phyloP scores from a whole-genome alignment of 257 asterid genomes.

The Striga asiatica region DNA sequence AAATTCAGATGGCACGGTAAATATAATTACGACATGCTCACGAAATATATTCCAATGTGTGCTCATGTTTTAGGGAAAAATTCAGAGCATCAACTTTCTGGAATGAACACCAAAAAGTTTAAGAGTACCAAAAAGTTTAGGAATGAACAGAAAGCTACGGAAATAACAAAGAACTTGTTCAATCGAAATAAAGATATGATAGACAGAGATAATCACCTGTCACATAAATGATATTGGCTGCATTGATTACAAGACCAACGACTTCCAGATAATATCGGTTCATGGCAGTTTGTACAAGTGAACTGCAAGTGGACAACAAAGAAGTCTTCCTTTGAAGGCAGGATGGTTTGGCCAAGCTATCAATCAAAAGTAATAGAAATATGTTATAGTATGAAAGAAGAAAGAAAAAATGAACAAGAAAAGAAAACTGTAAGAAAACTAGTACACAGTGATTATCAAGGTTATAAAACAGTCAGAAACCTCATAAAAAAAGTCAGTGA shows the following conservation, averaged over 20 bases:
- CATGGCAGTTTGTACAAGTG: slow-evolving; percentile 46
- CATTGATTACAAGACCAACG: slow-evolving; percentile 53
- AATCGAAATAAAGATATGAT: background rate
- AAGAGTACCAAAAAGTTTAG: too few relatives aligned
- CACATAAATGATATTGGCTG: slow-evolving; percentile 41
- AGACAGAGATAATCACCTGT: slow-evolving; percentile 32
- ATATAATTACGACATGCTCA: background rate
- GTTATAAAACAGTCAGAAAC: too few relatives aligned
- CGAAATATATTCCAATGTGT: background rate
- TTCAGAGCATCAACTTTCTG: background rate
- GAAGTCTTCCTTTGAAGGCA: slow-evolving; percentile 46
- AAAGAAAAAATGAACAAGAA: background rate
- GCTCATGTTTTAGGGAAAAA: background rate
- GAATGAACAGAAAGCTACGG: too few relatives aligned
- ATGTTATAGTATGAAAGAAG: background rate
- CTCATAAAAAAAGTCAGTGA: too few relatives aligned
- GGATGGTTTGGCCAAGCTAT: slow-evolving; percentile 46
- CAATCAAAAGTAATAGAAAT: slow-evolving; percentile 10
- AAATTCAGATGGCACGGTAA: slow-evolving; percentile 9
- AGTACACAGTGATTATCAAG: too few relatives aligned
- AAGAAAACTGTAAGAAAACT: background rate
- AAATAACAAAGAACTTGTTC: too few relatives aligned
- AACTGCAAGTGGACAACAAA: slow-evolving; percentile 45
- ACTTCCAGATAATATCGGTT: slow-evolving; percentile 38
- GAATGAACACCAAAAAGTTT: too few relatives aligned